A percentile compares a stretch with the other conserved stretches of the same genome.
Evolutionary conservation across 176 grass and related monocot genomes (phyloP).

Genomic region (Rhynchospora breviuscula): DNA sequence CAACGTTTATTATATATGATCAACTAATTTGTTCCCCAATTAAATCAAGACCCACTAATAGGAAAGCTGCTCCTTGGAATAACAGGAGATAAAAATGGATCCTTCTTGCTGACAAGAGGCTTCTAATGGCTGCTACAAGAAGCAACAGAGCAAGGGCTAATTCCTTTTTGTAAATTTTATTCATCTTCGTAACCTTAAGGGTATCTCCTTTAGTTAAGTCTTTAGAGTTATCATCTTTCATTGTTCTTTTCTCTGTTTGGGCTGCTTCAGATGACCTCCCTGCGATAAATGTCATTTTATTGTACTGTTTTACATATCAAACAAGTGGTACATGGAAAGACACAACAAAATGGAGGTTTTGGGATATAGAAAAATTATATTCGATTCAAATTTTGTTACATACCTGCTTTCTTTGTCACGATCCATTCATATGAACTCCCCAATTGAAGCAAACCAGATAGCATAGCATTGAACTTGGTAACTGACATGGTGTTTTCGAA

Average conservation of each 20-base stretch:
- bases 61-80: conserved; percentile 67
- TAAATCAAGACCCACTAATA: conserved; percentile 71
- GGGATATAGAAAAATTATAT: conserved; percentile 36
- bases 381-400: conserved; percentile 37
- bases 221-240: conserved; percentile 13
- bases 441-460: conserved; percentile 77
- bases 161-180: conserved; percentile 80
- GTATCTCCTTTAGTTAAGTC: not conserved
- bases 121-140: conserved; percentile 55
- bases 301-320: not conserved
- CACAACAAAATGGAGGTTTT: not conserved
- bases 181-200: conserved; percentile 48
- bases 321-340: not conserved
- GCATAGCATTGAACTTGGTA: conserved; percentile 92
- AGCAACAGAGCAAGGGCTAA: conserved; percentile 63
- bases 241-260: conserved; percentile 34
- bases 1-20: conserved; percentile 8
- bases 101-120: conserved; percentile 65
- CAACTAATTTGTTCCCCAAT: conserved; percentile 71
- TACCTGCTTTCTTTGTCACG: conserved; percentile 85
- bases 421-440: conserved; percentile 88
- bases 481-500: conserved; percentile 94
- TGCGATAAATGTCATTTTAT: not conserved
- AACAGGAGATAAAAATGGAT: conserved; percentile 80
- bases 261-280: conserved; percentile 34